A percentile compares a stretch with the other conserved stretches of the same genome.
Conservation (phyloP, 2,329 filamentous ascomycete species). For the Myrmaecium sp. region DNA sequence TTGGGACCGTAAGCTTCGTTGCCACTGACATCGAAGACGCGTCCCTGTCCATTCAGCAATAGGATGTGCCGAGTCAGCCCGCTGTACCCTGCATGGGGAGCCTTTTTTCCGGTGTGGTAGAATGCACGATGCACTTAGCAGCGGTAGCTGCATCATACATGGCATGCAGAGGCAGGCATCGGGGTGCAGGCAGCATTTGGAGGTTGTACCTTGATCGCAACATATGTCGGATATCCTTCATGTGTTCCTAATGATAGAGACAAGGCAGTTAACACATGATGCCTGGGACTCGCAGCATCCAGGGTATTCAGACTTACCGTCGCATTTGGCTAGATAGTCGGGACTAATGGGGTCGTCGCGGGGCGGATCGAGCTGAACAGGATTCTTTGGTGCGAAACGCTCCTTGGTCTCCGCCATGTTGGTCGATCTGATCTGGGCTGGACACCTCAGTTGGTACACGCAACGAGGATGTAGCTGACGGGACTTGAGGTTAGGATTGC, state of each 20-base stretch:
- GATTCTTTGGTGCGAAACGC: conserved; percentile 62
- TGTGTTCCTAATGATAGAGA: conserved; percentile 42
- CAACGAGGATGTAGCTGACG: too few relatives aligned
- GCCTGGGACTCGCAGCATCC: conserved; percentile 1
- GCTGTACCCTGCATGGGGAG: background rate
- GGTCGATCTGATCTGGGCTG: too few relatives aligned
- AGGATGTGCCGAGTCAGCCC: conserved; percentile 3
- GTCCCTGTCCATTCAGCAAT: conserved; percentile 41
- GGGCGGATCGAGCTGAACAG: conserved; percentile 62
- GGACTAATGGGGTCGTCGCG: conserved; percentile 75
- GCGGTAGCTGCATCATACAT: too few relatives aligned
- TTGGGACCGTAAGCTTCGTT: conserved; percentile 74
- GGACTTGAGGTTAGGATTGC: too few relatives aligned
- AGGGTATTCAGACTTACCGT: conserved; percentile 47
- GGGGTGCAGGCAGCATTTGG: too few relatives aligned
- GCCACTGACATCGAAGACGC: conserved; percentile 82
- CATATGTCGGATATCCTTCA: conserved; percentile 40
- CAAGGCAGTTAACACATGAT: background rate
- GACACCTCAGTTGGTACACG: too few relatives aligned
- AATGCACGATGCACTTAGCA: too few relatives aligned
- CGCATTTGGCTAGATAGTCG: conserved; percentile 63
- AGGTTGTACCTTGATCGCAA: conserved; percentile 43
- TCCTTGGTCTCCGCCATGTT: too few relatives aligned
- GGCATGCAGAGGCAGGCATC: too few relatives aligned
- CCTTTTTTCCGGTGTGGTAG: too few relatives aligned